A percentile compares a stretch with the other conserved stretches of the same genome.
phyloP scores from a whole-genome alignment of 345 rosid genomes.

The Salix brachista region DNA sequence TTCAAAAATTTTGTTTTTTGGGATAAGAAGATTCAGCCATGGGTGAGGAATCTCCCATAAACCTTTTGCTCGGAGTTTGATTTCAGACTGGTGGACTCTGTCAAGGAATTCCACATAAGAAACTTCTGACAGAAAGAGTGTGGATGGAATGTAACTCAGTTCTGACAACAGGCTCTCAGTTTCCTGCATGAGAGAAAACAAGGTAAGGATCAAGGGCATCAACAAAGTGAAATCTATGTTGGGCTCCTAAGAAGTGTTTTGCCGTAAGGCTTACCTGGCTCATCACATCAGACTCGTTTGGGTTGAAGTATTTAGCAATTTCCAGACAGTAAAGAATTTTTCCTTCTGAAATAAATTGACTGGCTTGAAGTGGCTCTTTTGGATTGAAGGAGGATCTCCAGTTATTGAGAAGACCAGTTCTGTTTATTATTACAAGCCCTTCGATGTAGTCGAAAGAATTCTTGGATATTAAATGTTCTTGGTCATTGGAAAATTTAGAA shows the following conservation, averaged over 20 bases:
- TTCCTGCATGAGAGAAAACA: slow-evolving; percentile 40
- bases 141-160: slow-evolving; percentile 61
- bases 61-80: slow-evolving; percentile 65
- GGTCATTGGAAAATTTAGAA: slow-evolving; percentile 69
- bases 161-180: slow-evolving; percentile 50
- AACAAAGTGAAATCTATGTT: background rate
- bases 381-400: slow-evolving; percentile 87
- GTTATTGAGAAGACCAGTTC: slow-evolving; percentile 64
- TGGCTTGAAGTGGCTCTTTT: slow-evolving; percentile 61
- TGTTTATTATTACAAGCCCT: slow-evolving; percentile 78
- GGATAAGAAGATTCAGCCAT: slow-evolving; percentile 85
- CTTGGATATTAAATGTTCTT: slow-evolving; percentile 60
- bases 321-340: slow-evolving; percentile 80
- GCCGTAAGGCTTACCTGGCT: slow-evolving; percentile 44
- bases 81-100: slow-evolving; percentile 68
- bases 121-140: slow-evolving; percentile 68
- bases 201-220: background rate
- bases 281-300: slow-evolving; percentile 36
- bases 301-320: slow-evolving; percentile 67
- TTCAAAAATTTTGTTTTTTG: slow-evolving; percentile 49
- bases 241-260: background rate
- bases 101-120: slow-evolving; percentile 75
- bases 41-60: slow-evolving; percentile 98
- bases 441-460: slow-evolving; percentile 80
- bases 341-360: slow-evolving; percentile 71